Evolutionary conservation across 2,329 filamentous ascomycete genomes (phyloP).

Genomic region (Fusarium gaditjirri): DNA sequence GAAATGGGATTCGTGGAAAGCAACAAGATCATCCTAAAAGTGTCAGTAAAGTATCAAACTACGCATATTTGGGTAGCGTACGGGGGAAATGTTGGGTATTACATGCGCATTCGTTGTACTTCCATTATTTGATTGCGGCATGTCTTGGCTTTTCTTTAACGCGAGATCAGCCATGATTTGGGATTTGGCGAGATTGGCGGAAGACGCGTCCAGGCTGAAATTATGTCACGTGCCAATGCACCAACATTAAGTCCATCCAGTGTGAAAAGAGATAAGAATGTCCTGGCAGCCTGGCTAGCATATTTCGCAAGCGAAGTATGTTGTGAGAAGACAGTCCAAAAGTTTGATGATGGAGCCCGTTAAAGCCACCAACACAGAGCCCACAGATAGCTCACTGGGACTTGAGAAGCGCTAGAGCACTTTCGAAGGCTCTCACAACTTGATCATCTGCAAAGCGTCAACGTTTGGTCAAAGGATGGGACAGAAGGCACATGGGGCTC

Average conservation of each 20-base stretch:
- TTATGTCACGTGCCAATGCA: slow-evolving; percentile 39
- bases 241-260: slow-evolving; percentile 6
- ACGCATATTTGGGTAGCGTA: slow-evolving; percentile 17
- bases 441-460: slow-evolving; percentile 54
- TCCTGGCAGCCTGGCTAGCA: background rate
- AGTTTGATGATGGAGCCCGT: background rate
- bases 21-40: slow-evolving; percentile 66
- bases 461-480: background rate
- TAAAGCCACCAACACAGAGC: background rate
- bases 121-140: slow-evolving; percentile 34
- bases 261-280: background rate
- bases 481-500: slow-evolving; percentile 49
- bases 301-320: background rate
- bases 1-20: slow-evolving; percentile 72
- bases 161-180: slow-evolving; percentile 7
- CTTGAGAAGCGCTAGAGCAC: slow-evolving; percentile 65
- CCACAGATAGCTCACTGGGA: slow-evolving; percentile 44
- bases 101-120: slow-evolving; percentile 16
- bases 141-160: slow-evolving; percentile 27
- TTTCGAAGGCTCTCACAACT: slow-evolving; percentile 72
- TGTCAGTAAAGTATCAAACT: slow-evolving; percentile 28
- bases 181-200: slow-evolving; percentile 25
- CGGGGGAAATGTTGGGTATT: slow-evolving; percentile 43
- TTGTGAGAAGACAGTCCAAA: background rate
- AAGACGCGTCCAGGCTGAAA: slow-evolving; percentile 24